Evolutionary conservation across 331 rosid genomes (phyloP), one percentile per base, ranked within the genome.

Genomic region (Quercus phellos): DNA sequence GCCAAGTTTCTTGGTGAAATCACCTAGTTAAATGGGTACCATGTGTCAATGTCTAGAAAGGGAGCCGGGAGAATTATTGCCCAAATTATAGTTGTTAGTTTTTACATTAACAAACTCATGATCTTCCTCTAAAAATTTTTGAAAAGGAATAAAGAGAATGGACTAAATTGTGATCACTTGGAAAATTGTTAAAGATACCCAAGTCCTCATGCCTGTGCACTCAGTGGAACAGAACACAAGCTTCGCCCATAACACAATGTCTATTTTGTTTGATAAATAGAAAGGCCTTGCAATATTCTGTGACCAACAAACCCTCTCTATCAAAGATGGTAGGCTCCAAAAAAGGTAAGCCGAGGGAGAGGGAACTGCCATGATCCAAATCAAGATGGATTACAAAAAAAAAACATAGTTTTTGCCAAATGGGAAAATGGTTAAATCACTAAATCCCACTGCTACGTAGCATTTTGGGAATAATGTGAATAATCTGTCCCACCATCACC

Each of bases 401-500:
- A 71, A 14, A 71, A 14, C 24, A 42, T 18, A 38, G 53, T 13
- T 70, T 69, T 46, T 7, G 34, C 61, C 12, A 51, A 27, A 27
- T 4, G 75, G 6, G 21, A 27, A 71, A 32, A 1, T 38, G 46
- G 0, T 38, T 38, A 38, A 38, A 2, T 46, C 16, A 7, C 50
- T 32, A 32, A 66, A 32, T 17, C 18, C 34, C 8, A 5, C 34
- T 16, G 70, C 68, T 38, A 26, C 43, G 50, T 50, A 18, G 27
- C 70, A 78, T 67, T 26, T 32, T 4, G 72, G 70, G 18, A 55
- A 35, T 26, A 81, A 51, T 22, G 21, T 18, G 17, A 46, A 12
- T 7, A 58, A 24, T 46, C 78, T 17, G 64, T 58, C 78, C 71
- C 72, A 64, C 24, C 32, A 54, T 63, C 68, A 60, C 19, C 3